Evolutionary conservation across 805 yeast genomes (phyloP).

Genomic region (Barnettozyma pratensis): DNA sequence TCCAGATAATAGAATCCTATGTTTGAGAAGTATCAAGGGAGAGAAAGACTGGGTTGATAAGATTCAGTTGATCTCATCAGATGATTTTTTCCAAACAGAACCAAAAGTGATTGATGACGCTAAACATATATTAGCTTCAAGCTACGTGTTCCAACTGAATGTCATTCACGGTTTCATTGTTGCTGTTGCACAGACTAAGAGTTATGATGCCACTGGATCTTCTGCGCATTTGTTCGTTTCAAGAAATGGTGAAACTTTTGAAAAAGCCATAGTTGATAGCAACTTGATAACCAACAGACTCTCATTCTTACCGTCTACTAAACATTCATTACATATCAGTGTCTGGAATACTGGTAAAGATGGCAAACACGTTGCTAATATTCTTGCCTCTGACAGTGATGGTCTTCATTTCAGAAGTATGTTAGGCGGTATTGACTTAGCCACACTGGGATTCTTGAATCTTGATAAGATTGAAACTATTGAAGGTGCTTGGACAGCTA

Average conservation of each 20-base stretch:
- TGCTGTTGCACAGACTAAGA: conserved; percentile 24
- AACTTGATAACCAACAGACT: conserved; percentile 19
- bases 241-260: conserved; percentile 29
- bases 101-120: conserved; percentile 27
- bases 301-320: conserved; percentile 32
- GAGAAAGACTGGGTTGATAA: conserved; percentile 30
- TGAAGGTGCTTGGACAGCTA: conserved; percentile 66
- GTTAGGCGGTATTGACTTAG: conserved; percentile 34
- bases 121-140: conserved; percentile 25
- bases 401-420: conserved; percentile 48
- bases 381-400: conserved; percentile 37
- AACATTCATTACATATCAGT: conserved; percentile 36
- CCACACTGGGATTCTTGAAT: conserved; percentile 28
- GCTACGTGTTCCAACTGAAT: conserved; percentile 27
- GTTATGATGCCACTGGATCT: conserved; percentile 20
- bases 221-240: conserved; percentile 25
- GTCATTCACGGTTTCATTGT: conserved; percentile 32
- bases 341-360: conserved; percentile 17
- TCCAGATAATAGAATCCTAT: conserved; percentile 31
- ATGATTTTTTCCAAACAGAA: conserved; percentile 39
- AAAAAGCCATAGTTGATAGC: conserved; percentile 28
- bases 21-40: conserved; percentile 39
- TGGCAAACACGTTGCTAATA: conserved; percentile 22
- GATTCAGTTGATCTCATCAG: conserved; percentile 29
- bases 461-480: conserved; percentile 40